A percentile compares a stretch with the other conserved stretches of the same genome.
These are phyloP conservation scores for Ilyonectria sp. DNA, from an alignment of 2,329 filamentous ascomycete genomes.

Conservation along the genomic window DNA sequence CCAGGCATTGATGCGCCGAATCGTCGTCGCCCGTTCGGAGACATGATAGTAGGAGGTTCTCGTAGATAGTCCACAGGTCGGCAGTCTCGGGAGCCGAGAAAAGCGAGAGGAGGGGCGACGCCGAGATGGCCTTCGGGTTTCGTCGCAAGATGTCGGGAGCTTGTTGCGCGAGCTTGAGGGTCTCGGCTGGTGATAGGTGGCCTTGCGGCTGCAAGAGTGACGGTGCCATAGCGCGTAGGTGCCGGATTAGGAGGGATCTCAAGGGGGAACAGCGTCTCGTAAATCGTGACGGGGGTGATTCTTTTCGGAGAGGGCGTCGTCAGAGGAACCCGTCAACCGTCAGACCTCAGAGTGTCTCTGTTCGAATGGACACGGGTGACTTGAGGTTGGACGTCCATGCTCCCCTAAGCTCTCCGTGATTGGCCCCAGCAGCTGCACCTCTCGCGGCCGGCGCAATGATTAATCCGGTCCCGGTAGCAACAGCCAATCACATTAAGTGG, in stretches of 20 bases:
- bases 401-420: slow-evolving; percentile 32
- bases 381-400: slow-evolving; percentile 35
- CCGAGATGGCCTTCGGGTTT: slow-evolving; percentile 68
- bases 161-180: slow-evolving; percentile 72
- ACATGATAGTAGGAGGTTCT: slow-evolving; percentile 88
- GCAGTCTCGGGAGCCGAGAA: slow-evolving; percentile 76
- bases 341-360: slow-evolving; percentile 30
- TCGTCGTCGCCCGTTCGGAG: slow-evolving; percentile 87
- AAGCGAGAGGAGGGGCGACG: slow-evolving; percentile 68
- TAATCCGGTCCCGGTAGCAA: slow-evolving; percentile 7
- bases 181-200: slow-evolving; percentile 69
- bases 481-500: not conserved
- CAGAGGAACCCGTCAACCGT: slow-evolving; percentile 23
- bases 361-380: slow-evolving; percentile 40
- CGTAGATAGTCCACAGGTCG: slow-evolving; percentile 87
- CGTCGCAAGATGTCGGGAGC: slow-evolving; percentile 70
- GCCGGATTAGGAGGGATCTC: slow-evolving; percentile 24
- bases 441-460: slow-evolving; percentile 6
- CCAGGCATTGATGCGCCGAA: slow-evolving; percentile 81
- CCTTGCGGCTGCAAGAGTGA: slow-evolving; percentile 71
- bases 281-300: not conserved
- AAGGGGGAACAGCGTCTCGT: not conserved
- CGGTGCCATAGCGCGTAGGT: slow-evolving; percentile 59
- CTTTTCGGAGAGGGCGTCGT: not conserved
- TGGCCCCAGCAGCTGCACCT: slow-evolving; percentile 31